Conservation (phyloP, 805 yeast genomes). For the Jamesozyma rosinii region DNA sequence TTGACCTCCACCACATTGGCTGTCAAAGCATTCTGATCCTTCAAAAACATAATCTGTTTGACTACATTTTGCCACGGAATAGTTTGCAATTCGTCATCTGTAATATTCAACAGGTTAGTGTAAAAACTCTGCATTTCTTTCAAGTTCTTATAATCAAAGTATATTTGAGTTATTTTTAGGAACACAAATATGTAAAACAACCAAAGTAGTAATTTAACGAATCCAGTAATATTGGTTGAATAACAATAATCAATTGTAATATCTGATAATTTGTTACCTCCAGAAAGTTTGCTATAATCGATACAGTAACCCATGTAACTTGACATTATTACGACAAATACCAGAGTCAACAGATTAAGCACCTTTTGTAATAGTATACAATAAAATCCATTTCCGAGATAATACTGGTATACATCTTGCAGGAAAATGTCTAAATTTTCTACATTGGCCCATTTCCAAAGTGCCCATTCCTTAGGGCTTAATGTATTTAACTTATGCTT, state of each 20-base stretch:
- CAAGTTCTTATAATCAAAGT: conserved; percentile 56
- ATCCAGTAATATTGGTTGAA: conserved; percentile 35
- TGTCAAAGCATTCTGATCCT: conserved; percentile 65
- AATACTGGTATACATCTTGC: conserved; percentile 74
- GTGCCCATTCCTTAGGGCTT: conserved; percentile 65
- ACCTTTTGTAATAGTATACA: conserved; percentile 63
- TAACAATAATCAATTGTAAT: conserved; percentile 34
- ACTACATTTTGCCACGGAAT: conserved; percentile 88
- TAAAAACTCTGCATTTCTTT: conserved; percentile 72
- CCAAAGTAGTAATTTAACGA: conserved; percentile 54
- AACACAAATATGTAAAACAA: conserved; percentile 46
- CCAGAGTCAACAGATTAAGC: conserved; percentile 61
- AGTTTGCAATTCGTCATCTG: conserved; percentile 81
- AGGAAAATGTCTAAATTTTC: conserved; percentile 83
- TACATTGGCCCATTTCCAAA: conserved; percentile 95
- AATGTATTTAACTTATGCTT: conserved; percentile 33
- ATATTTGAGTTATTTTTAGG: conserved; percentile 45
- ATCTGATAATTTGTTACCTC: conserved; percentile 28
- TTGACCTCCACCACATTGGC: conserved; percentile 47
- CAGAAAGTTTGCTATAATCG: conserved; percentile 45
- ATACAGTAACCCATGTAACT: conserved; percentile 77
- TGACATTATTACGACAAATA: conserved; percentile 71
- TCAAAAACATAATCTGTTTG: conserved; percentile 58
- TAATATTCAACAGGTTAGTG: conserved; percentile 55
- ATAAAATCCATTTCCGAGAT: conserved; percentile 72